Base-by-base conservation (phyloP, 2,329 filamentous ascomycete genomes). In the Sarocladium strictum region DNA sequence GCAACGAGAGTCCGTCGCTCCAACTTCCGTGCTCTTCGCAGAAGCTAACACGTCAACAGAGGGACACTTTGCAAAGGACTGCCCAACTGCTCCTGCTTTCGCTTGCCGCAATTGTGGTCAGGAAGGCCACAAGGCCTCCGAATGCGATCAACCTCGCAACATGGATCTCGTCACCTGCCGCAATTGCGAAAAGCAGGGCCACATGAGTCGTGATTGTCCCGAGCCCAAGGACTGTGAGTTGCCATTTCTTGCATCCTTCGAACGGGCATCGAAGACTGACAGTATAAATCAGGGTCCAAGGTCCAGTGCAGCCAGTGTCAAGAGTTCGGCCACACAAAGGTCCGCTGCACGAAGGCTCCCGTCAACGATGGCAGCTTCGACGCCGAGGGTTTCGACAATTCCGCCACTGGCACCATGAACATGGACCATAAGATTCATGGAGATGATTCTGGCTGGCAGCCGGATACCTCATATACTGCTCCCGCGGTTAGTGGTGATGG, bases 61-160 rank as follows among this genome's bases (percentile, higher is more conserved):
- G 54, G 84, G 85, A 2, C 85, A 88, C 61, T 83, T 83, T 61
- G 75, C 78, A 32, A 75, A 75, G 38, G 84, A 87, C 62, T 88
- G 85, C 63, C 83, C 86, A 26, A 72, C 83, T 65, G 83, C 76
- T 55, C 79, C 77, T 65, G 74, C 74, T 59, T 65, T 76, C 64
- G 73, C 67, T 26, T 84, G 81, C 65, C 75, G 76, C 62, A 88
- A 87, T 69, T 88, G 85, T 60, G 83, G 83, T 19, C 67, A 79
- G 38, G 79, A 83, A 53, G 85, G 83, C 4, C 84, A 88, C n/a
- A 54, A 41, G 38, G 37, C 52, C 21, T 29, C 52, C 15, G 37
- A 43, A 9, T 53, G 52, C 35, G 67, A 75, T 26, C 70, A 77
- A 58, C 71, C 69, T 45, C 70, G 68, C 40, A 73, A 73, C 63